Conservation (phyloP, 2,329 filamentous ascomycete species). For the Tolypocladium pustulatum region DNA sequence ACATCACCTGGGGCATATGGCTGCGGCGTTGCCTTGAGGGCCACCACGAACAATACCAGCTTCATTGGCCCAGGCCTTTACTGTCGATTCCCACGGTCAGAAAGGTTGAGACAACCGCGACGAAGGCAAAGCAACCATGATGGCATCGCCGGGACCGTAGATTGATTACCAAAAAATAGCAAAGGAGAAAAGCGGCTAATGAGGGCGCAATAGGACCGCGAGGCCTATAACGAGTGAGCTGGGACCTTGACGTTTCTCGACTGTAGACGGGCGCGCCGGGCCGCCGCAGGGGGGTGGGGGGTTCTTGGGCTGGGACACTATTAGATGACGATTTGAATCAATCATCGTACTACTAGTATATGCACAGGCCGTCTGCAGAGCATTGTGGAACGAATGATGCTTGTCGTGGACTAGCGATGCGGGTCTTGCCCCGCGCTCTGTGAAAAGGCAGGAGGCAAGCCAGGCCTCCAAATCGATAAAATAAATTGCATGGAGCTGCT, state of each 20-base stretch:
- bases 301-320: neutral
- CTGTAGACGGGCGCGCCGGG: too few relatives aligned
- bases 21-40: constrained; percentile 66
- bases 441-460: too few relatives aligned
- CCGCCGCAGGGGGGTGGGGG: too few relatives aligned
- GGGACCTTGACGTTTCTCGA: neutral
- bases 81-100: constrained; percentile 40
- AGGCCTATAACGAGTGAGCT: neutral
- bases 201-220: neutral
- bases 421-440: too few relatives aligned
- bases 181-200: neutral
- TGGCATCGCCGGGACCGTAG: neutral
- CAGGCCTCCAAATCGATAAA: too few relatives aligned
- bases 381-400: too few relatives aligned
- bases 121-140: constrained; percentile 11
- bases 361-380: too few relatives aligned
- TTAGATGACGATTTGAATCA: neutral
- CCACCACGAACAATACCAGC: constrained; percentile 57
- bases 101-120: constrained; percentile 13
- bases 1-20: constrained; percentile 78
- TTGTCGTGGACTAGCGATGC: neutral
- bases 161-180: neutral
- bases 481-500: neutral
- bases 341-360: neutral
- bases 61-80: constrained; percentile 57